Conservation (phyloP, 2,329 filamentous ascomycete species). For the Trichophyton rubrum region DNA sequence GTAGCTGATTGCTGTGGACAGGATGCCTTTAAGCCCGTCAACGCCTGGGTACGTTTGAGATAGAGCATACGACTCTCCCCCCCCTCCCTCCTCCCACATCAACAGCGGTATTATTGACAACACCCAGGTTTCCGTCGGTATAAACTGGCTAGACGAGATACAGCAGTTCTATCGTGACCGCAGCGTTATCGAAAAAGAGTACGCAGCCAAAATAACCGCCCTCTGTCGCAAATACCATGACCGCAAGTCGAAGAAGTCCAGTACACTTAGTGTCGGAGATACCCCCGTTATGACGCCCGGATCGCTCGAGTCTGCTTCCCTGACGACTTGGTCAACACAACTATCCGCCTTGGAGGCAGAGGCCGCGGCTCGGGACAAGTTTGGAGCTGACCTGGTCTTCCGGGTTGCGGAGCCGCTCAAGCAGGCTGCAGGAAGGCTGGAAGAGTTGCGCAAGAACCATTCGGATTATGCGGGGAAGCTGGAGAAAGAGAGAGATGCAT, state of each 20-base stretch:
- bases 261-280: constrained; percentile 82
- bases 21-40: constrained; percentile 95
- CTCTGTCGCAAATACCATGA: constrained; percentile 96
- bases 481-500: constrained; percentile 74
- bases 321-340: constrained; percentile 95
- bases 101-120: not conserved
- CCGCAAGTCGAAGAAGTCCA: constrained; percentile 84
- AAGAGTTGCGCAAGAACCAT: constrained; percentile 86
- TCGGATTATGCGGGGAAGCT: constrained; percentile 78
- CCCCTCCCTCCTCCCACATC: constrained; percentile 4
- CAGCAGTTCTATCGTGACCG: constrained; percentile 96
- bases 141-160: constrained; percentile 91
- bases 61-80: constrained; percentile 11
- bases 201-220: constrained; percentile 72
- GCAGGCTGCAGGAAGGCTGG: constrained; percentile 59
- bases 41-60: constrained; percentile 55
- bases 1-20: constrained; percentile 28
- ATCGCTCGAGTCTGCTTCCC: constrained; percentile 86
- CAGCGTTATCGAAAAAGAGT: constrained; percentile 90
- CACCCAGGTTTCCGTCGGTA: constrained; percentile 60
- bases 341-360: constrained; percentile 78
- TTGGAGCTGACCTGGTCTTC: constrained; percentile 61
- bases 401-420: constrained; percentile 82
- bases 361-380: constrained; percentile 79
- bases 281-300: constrained; percentile 86